A percentile compares a stretch with the other conserved stretches of the same genome.
These are phyloP conservation scores for Hysterangium stoloniferum DNA, from an alignment of 768 basidiomycete genomes.

Conservation along the genomic window DNA sequence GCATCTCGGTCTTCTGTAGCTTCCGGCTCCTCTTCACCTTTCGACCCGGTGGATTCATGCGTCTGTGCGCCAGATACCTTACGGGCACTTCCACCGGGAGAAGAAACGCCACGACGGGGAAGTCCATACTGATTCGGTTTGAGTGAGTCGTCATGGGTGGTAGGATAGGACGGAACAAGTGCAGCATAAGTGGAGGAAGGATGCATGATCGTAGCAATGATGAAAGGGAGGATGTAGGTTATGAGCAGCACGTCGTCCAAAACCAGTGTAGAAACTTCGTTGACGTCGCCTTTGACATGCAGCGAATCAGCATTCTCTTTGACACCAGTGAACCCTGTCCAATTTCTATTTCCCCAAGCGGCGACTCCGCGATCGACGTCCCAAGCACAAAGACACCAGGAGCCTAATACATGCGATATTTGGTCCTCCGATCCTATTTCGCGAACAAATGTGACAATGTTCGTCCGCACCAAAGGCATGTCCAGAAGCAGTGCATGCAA, in stretches of 20 bases:
- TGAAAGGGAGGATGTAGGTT: constrained; percentile 3
- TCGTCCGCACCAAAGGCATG: constrained; percentile 36
- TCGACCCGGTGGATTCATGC: constrained; percentile 19
- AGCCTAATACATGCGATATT: constrained; percentile 52
- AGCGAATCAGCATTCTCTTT: constrained; percentile 10
- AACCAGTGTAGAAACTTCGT: constrained; percentile 24
- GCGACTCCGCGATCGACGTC: constrained; percentile 65
- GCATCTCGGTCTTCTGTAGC: constrained; percentile 61
- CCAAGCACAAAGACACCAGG: constrained; percentile 65
- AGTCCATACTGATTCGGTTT: background rate
- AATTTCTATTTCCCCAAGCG: constrained; percentile 41
- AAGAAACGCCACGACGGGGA: constrained; percentile 14
- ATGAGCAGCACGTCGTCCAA: constrained; percentile 26
- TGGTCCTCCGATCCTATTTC: constrained; percentile 43
- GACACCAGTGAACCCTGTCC: constrained; percentile 34
- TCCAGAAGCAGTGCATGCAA: constrained; percentile 61
- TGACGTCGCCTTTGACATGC: constrained; percentile 4
- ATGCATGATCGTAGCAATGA: background rate
- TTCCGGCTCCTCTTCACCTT: constrained; percentile 61
- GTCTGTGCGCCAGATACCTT: background rate
- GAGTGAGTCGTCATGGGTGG: constrained; percentile 24
- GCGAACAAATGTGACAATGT: constrained; percentile 42
- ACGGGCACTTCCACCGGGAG: background rate
- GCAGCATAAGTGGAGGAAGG: constrained; percentile 19
- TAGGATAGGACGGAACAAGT: constrained; percentile 48